A percentile compares a stretch with the other conserved stretches of the same genome.
phyloP scores from a whole-genome alignment of 306 rosid genomes.

The Vicia villosa region DNA sequence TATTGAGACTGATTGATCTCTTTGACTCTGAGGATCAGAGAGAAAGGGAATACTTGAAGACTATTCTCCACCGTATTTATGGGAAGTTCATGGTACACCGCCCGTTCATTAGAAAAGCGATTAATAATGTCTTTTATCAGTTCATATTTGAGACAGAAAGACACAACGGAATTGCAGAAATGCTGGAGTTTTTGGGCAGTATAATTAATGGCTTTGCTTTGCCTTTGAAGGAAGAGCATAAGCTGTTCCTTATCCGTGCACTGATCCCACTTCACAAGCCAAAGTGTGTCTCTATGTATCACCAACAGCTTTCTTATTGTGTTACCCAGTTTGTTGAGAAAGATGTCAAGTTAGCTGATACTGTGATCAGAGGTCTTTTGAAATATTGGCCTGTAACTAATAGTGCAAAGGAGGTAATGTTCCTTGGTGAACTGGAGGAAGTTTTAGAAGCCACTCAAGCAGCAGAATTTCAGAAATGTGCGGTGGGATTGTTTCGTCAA shows the following conservation, averaged over 20 bases:
- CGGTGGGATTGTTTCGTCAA: conserved; percentile 54
- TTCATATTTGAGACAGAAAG: conserved; percentile 45
- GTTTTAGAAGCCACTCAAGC: conserved; percentile 38
- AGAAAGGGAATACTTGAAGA: conserved; percentile 39
- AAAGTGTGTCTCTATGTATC: conserved; percentile 58
- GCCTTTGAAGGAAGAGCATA: conserved; percentile 39
- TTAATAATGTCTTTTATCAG: conserved; percentile 58
- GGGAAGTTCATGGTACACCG: conserved; percentile 37
- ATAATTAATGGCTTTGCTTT: conserved; percentile 38
- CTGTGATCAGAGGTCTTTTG: conserved; percentile 61
- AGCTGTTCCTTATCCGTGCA: conserved; percentile 61
- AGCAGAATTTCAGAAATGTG: conserved; percentile 54
- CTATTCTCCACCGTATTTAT: conserved; percentile 37
- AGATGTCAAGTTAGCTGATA: conserved; percentile 59
- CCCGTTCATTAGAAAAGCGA: conserved; percentile 60
- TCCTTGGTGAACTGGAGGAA: conserved; percentile 35
- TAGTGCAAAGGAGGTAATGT: conserved; percentile 36
- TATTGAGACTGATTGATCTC: conserved; percentile 33
- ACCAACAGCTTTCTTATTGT: conserved; percentile 64
- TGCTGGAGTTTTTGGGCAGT: conserved; percentile 37
- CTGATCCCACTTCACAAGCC: conserved; percentile 68
- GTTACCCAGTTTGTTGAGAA: conserved; percentile 61
- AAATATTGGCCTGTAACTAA: conserved; percentile 62
- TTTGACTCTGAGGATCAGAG: conserved; percentile 35
- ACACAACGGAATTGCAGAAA: conserved; percentile 38